Evolutionary conservation across 768 basidiomycete genomes (phyloP), one percentile per base, ranked within the genome.

Genomic region (Mycena galopus): DNA sequence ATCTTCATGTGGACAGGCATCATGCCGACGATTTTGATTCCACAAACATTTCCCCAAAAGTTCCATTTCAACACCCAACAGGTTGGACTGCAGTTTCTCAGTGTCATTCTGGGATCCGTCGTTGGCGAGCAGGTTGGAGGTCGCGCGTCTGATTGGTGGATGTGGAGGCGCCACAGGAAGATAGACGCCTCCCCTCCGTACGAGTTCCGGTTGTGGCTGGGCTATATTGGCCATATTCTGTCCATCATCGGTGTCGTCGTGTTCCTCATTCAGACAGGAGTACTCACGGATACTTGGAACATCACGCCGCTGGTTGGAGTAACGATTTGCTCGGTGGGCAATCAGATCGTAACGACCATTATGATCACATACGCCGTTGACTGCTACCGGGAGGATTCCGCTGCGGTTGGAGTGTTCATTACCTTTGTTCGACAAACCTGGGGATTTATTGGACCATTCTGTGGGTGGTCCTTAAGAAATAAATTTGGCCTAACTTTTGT

Each of bases 81-180:
- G 19, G 55, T 56, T 56, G 55, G 55, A 21, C 55, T 56, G 33
- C 55, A 56, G 55, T 56, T 56, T 11, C 55, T 56, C 55, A 14
- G 11, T 32, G 30, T 56, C 30, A 56, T 56, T 25, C 14, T 56
- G 55, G 55, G 55, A 4, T 6, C 11, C 55, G 30, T 56, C 14
- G 33, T 56, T 33, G 55, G 55, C 16, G 55, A 56, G 55, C 55
- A 56, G 30, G 14, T 56, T 2, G 55, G 55, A 30, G 55, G 55
- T 10, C 55, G 55, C 30, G n/a, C 21, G 30, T 14, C 11, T 14
- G 55, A 56, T 32, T 56, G 55, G 55, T 56, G 55, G 55, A 56
- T 56, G 55, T 56, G 55, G 55, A 9, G 55, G 4, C 55, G 55
- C 27, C 55, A 33, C 10, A 2, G 19, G 2, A 14, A 9, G 55